Percentiles rank a stretch among this genome's conserved stretches.
Conservation (phyloP, 1,284 basidiomycete species). For the Paramarasmius palmivorus region DNA sequence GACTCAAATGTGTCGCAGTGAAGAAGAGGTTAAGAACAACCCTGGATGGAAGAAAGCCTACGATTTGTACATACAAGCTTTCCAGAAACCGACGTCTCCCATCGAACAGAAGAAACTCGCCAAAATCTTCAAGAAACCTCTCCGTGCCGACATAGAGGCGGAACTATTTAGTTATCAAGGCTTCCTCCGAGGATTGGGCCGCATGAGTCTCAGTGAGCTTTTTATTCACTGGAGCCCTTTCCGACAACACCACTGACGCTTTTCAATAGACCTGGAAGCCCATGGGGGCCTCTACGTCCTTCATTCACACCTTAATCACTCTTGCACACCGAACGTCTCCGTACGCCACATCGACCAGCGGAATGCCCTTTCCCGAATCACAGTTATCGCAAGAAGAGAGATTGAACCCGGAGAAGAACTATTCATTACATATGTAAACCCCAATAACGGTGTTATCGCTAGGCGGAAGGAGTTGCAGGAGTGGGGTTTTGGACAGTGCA, state of each 20-base stretch:
- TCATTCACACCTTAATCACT: slow-evolving; percentile 88
- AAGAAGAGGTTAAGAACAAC: slow-evolving; percentile 47
- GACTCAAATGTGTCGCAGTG: slow-evolving; percentile 18
- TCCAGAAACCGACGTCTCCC: slow-evolving; percentile 50
- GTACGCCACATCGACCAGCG: slow-evolving; percentile 71
- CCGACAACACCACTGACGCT: slow-evolving; percentile 2
- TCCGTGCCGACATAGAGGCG: slow-evolving; percentile 50
- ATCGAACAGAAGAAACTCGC: slow-evolving; percentile 59
- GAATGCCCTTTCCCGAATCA: slow-evolving; percentile 65
- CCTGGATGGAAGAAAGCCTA: slow-evolving; percentile 65
- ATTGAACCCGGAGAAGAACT: slow-evolving; percentile 78
- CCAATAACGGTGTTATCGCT: slow-evolving; percentile 48
- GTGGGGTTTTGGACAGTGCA: slow-evolving; percentile 77
- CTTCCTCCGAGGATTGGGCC: slow-evolving; percentile 74
- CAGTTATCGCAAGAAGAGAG: slow-evolving; percentile 64
- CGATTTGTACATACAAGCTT: slow-evolving; percentile 55
- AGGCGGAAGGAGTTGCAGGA: slow-evolving; percentile 63
- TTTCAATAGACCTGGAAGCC: slow-evolving; percentile 71
- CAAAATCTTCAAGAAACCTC: slow-evolving; percentile 54
- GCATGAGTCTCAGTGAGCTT: slow-evolving; percentile 78
- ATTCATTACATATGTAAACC: slow-evolving; percentile 79
- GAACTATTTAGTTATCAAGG: slow-evolving; percentile 74
- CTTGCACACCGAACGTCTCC: slow-evolving; percentile 76
- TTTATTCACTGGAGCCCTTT: neutral
- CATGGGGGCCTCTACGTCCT: slow-evolving; percentile 86